Evolutionary conservation across 345 rosid genomes (phyloP), one percentile per base, ranked within the genome.

Genomic region (Anastatica hierochuntica): DNA sequence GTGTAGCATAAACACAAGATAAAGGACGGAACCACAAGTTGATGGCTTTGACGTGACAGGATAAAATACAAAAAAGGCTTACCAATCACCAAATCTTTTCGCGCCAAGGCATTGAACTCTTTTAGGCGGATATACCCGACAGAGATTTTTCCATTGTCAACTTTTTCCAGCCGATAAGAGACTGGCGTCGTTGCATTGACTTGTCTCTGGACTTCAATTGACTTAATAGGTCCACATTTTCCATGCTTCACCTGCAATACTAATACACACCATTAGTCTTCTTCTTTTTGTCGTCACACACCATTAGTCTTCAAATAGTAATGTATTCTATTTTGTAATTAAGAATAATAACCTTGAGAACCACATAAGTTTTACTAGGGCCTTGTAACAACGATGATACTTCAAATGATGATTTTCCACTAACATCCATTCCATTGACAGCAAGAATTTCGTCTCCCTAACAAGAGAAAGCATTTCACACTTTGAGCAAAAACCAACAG

Each of bases 61-160:
- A 29, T 2, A 60, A 35, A 43, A 56, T 31, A 26, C 42, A 40
- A 49, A 53, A 26, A 49, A n/a, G 18, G 44, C 14, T 76, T 77
- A 88, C 98, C 98, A 56, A 72, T 75, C 45, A 80, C 82, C 72
- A 90, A 69, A 79, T 90, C 98, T 77, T 90, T 90, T 70, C 76
- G 80, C 27, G 96, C 95, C 75, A 90, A 37, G 3, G 98, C 96
- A 62, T 90, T 90, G 80, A 90, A 90, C 71, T 90, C 98, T 77
- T 84, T 90, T 39, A 90, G 37, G 38, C 76, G 94, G 34, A 87
- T 72, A 68, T 90, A 90, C 54, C 98, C 98, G 14, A 75, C 77
- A 71, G 89, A 80, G 45, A 57, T 63, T 36, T 49, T 56, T 44
- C 83, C 82, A 15, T 84, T 76, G 50, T 81, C 84, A 41, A 71